Base-by-base conservation (phyloP, 1,139 yeast genomes). In the Cylindricascospora bacillispora region DNA sequence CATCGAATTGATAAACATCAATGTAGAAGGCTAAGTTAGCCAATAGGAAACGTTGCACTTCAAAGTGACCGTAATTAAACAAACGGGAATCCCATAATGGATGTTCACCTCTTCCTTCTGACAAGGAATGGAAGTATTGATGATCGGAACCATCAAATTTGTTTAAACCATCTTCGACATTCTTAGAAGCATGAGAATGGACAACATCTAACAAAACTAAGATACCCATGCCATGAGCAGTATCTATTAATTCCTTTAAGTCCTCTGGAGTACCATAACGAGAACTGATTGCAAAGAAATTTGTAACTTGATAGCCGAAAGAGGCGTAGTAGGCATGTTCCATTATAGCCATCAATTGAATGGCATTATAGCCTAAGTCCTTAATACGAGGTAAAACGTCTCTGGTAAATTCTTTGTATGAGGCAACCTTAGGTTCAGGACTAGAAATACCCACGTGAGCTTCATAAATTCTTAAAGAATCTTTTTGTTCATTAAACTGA, bases 321-420 rank as follows among this genome's bases (percentile, higher is more conserved):
- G 94, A 82, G 1, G 97, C 98, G 52, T 89, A 89, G 56, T 89
- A 89, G 1, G 98, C 97, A 54, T 89, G 98, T 56, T 89, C 98
- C 98, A 89, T 89, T 30, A 89, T 69, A 0, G 98, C 95, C 98
- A 89, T 89, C 49, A 89, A 65, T 57, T 89, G 98, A 44, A 89
- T 79, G 5, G 94, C 76, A 52, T 89, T 83, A 56, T 89, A 89
- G 15, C 95, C 97, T 39, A 86, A 64, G 39, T 75, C 69, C 45
- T 73, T 73, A 44, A 89, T 81, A 26, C 79, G 65, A n/a, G 98
- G 98, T 38, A 89, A 64, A 12, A 85, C 65, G 40, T 81, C 74
- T 27, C 61, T 42, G 14, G 95, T 80, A 53, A 89, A 89, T 52
- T 89, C 92, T 43, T 71, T 73, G 56, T 86, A 89, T 10, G 86